phyloP scores from a whole-genome alignment of 2,329 filamentous ascomycete genomes.

The Arachnomyces sp. region DNA sequence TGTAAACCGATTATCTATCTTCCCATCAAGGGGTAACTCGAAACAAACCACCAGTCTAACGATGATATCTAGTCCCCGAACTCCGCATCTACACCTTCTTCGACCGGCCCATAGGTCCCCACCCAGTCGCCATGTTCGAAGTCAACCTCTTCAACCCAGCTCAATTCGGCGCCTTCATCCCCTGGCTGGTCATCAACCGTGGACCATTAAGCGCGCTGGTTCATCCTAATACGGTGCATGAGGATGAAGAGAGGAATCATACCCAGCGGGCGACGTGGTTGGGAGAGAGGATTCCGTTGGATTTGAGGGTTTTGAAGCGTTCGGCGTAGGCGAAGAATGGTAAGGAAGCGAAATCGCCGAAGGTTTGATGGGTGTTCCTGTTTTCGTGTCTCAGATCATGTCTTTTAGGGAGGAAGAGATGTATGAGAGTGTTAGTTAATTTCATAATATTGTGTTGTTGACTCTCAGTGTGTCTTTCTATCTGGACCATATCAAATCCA shows the following conservation, averaged over 20 bases:
- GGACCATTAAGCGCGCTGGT: slow-evolving; percentile 72
- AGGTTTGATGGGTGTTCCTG: too few relatives aligned
- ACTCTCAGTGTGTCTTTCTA: too few relatives aligned
- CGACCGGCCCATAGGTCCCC: slow-evolving; percentile 71
- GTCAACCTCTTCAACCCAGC: slow-evolving; percentile 79
- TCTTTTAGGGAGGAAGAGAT: too few relatives aligned
- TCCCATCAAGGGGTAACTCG: neutral
- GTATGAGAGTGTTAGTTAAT: too few relatives aligned
- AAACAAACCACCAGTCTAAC: neutral
- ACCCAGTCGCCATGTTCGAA: slow-evolving; percentile 84
- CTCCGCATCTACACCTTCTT: slow-evolving; percentile 72
- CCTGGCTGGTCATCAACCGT: slow-evolving; percentile 75
- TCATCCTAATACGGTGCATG: slow-evolving; percentile 64
- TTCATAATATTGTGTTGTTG: too few relatives aligned
- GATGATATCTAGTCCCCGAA: slow-evolving; percentile 61
- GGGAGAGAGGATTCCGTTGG: slow-evolving; percentile 39
- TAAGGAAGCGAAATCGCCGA: too few relatives aligned
- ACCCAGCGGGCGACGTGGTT: slow-evolving; percentile 39
- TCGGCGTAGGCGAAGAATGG: too few relatives aligned
- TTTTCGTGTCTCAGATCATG: too few relatives aligned
- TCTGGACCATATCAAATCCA: too few relatives aligned
- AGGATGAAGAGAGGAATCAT: slow-evolving; percentile 46
- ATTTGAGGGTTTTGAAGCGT: slow-evolving; percentile 32
- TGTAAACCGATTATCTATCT: slow-evolving; percentile 46
- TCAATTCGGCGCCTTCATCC: slow-evolving; percentile 82